A percentile compares a stretch with the other conserved stretches of the same genome.
Conservation (phyloP, 1,139 yeast species). For the Ogataea hybrid region DNA sequence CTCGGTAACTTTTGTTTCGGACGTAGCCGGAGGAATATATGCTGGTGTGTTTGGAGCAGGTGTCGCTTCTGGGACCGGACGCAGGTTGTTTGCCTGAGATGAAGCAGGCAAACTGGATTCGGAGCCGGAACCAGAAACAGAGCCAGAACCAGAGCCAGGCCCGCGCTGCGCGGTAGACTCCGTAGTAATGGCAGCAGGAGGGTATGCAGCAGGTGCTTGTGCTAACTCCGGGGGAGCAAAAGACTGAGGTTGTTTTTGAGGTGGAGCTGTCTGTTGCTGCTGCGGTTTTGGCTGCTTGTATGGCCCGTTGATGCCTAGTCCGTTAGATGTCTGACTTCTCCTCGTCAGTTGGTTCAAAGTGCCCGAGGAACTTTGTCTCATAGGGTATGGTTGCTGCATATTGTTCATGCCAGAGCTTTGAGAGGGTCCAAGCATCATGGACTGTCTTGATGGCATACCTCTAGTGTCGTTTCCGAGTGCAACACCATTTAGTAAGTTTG, state of each 20-base stretch:
- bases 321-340: slow-evolving; percentile 19
- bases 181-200: background rate
- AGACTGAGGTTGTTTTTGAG: slow-evolving; percentile 6
- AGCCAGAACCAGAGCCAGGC: slow-evolving; percentile 6
- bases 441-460: slow-evolving; percentile 25
- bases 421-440: slow-evolving; percentile 20
- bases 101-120: slow-evolving; percentile 6
- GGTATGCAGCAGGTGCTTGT: background rate
- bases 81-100: slow-evolving; percentile 7
- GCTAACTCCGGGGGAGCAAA: slow-evolving; percentile 3
- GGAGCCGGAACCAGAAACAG: slow-evolving; percentile 9
- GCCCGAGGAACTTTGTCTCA: slow-evolving; percentile 21
- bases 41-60: slow-evolving; percentile 32
- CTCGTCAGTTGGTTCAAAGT: slow-evolving; percentile 13
- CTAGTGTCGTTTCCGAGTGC: slow-evolving; percentile 23
- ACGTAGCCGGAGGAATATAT: slow-evolving; percentile 13
- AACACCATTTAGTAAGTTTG: slow-evolving; percentile 23
- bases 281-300: slow-evolving; percentile 7
- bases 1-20: slow-evolving; percentile 18
- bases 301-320: slow-evolving; percentile 17
- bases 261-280: background rate
- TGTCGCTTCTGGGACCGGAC: slow-evolving; percentile 33
- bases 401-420: slow-evolving; percentile 5
- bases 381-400: slow-evolving; percentile 12
- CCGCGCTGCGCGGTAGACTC: slow-evolving; percentile 12